phyloP scores from a whole-genome alignment of 352 stramenopile genomes.

The Phytophthora foliorum region DNA sequence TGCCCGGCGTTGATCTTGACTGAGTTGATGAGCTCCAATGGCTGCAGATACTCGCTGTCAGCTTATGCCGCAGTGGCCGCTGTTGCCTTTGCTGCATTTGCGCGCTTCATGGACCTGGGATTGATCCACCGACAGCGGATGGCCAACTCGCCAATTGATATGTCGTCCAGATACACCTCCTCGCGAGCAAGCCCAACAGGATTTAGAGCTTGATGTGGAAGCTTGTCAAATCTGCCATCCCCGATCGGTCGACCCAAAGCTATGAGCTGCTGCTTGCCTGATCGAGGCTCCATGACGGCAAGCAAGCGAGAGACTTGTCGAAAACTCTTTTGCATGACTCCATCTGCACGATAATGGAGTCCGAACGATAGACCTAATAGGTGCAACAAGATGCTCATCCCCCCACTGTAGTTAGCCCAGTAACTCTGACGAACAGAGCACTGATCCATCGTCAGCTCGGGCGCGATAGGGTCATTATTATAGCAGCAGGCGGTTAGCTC shows the following conservation, averaged over 20 bases:
- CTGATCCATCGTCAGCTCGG: background rate
- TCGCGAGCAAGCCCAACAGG: conserved; percentile 4
- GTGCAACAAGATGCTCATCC: conserved; percentile 21
- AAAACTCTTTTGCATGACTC: conserved; percentile 21
- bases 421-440: conserved; percentile 6
- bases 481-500: conserved; percentile 17
- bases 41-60: background rate
- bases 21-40: no score
- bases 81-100: conserved; percentile 10
- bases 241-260: conserved; percentile 18
- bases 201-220: conserved; percentile 15
- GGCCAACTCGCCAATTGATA: conserved; percentile 20
- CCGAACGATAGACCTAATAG: conserved; percentile 23
- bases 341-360: conserved; percentile 7
- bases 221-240: conserved; percentile 32
- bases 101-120: conserved; percentile 3
- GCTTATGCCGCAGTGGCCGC: conserved; percentile 13
- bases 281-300: conserved; percentile 13
- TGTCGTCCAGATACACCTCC: conserved; percentile 18
- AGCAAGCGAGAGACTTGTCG: conserved; percentile 12
- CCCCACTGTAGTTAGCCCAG: conserved; percentile 16
- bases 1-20: no score
- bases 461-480: conserved; percentile 10
- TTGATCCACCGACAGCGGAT: conserved; percentile 36
- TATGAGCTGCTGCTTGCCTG: conserved; percentile 12